Base-by-base conservation (phyloP, 2,329 filamentous ascomycete genomes). In the Chlorencoelia australis region DNA sequence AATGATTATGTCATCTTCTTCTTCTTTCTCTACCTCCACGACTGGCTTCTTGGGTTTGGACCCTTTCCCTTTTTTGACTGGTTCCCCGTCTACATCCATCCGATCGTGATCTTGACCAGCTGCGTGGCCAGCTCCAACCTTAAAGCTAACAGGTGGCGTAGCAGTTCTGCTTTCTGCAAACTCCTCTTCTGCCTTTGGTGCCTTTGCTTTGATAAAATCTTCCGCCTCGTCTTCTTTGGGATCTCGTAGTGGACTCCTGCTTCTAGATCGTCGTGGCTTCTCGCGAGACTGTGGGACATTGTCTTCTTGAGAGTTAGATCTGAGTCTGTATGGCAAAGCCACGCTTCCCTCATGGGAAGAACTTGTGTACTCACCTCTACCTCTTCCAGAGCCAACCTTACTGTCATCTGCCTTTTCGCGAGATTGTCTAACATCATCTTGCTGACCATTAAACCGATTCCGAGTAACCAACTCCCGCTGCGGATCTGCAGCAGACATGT, bases 1-100 rank as follows among this genome's bases (percentile, higher is more conserved):
- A 33, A 68, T 63, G 11, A 68, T 53, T 18, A 69, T 62, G 26
- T 71, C 71, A 13, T 67, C 63, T 7, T 64, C 62, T 7, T 73
- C 69, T 11, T 70, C 65, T 7, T 40, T 22, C 11, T 30, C 27
- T 21, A 38, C 41, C 13, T 39, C 37, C 2, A 30, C 35, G 26
- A 45, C 42, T 3, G 27, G 30, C 25, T 51, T 47, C 32, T 43
- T 49, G 54, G 30, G 58, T 49, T 6, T 44, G 45, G 36, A 41
- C 25, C 16, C 34, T 29, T 51, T 44, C 44, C 52, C 53, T 36
- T 50, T 46, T 49, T 52, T 53, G 29, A 48, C 45, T 13, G 43
- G 39, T 3, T 45, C 37, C n/a, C 37, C 35, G 29, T 54, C 48
- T n/a, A 49, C 53, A 44, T 47, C 59, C 59, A 48, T 58, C 44